phyloP scores from a whole-genome alignment of 148 eudicot genomes.

The Camellia japonica region DNA sequence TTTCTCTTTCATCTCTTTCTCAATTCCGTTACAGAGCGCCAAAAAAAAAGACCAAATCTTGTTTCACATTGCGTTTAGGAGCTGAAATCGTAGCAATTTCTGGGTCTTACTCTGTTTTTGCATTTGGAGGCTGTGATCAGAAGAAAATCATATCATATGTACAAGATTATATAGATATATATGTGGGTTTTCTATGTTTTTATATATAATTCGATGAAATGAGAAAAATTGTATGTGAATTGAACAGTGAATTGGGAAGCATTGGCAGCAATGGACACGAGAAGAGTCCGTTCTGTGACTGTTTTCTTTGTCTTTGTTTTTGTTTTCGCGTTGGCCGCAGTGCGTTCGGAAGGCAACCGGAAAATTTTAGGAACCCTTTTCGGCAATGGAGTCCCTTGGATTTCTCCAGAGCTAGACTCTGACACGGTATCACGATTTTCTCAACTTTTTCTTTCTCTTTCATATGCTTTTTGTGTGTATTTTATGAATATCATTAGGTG shows the following conservation, averaged over 20 bases:
- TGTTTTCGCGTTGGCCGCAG: conserved; percentile 27
- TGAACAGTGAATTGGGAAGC: conserved; percentile 21
- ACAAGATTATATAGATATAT: neutral
- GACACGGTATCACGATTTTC: conserved; percentile 20
- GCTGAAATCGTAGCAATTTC: neutral
- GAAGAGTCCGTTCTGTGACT: conserved; percentile 22
- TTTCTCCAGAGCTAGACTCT: conserved; percentile 19
- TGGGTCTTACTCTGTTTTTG: neutral
- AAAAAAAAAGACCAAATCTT: neutral
- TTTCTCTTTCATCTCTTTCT: conserved; percentile 1
- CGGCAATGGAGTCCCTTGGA: conserved; percentile 19
- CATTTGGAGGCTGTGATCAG: neutral
- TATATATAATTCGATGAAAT: conserved; percentile 26
- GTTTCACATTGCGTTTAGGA: neutral
- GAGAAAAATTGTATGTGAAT: conserved; percentile 30
- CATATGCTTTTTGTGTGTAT: neutral
- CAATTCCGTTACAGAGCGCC: too few relatives aligned
- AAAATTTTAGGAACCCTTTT: conserved; percentile 24
- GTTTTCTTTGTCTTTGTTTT: conserved; percentile 37
- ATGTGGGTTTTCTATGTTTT: neutral
- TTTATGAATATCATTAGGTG: neutral
- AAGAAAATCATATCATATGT: neutral
- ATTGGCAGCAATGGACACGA: conserved; percentile 29
- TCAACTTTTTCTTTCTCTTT: neutral
- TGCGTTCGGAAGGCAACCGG: conserved; percentile 32